These are phyloP conservation scores for Didymella pomorum DNA, from an alignment of 2,329 filamentous ascomycete species.

Conservation along the genomic window DNA sequence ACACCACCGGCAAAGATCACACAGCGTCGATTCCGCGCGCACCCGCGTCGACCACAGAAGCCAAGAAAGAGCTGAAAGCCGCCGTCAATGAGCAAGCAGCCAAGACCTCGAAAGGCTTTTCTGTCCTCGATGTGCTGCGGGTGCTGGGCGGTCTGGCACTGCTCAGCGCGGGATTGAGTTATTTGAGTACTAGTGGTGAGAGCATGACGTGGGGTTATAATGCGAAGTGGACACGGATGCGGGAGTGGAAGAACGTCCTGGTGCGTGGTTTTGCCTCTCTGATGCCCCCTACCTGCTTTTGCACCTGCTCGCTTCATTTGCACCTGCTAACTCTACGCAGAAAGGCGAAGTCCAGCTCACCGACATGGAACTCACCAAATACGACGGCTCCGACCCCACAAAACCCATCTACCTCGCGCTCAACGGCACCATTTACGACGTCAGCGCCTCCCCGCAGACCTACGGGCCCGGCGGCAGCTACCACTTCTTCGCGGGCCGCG, in stretches of 20 bases:
- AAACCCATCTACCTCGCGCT: conserved; percentile 91
- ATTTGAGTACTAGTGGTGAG: conserved; percentile 76
- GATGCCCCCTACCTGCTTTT: not conserved
- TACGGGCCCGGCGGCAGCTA: conserved; percentile 81
- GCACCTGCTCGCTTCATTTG: not conserved
- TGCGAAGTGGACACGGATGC: conserved; percentile 48
- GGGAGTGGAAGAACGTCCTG: conserved; percentile 45
- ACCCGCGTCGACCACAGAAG: conserved; percentile 26
- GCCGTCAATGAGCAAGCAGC: conserved; percentile 36
- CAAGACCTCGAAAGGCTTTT: conserved; percentile 34
- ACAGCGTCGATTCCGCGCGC: conserved; percentile 8
- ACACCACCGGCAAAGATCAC: not conserved
- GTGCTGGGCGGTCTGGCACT: conserved; percentile 72
- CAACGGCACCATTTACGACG: conserved; percentile 87
- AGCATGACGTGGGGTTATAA: conserved; percentile 52
- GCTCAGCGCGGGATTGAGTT: conserved; percentile 74
- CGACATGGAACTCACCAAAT: conserved; percentile 73
- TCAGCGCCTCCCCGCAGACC: conserved; percentile 64
- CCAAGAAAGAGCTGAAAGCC: conserved; percentile 39
- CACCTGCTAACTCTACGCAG: not conserved
- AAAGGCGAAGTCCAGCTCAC: conserved; percentile 72
- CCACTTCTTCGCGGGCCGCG: conserved; percentile 82
- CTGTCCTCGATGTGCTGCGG: conserved; percentile 70
- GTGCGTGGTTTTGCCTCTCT: conserved; percentile 28
- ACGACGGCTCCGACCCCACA: conserved; percentile 77